A percentile compares a stretch with the other conserved stretches of the same genome.
Conservation (phyloP, 2,329 filamentous ascomycete species). For the Fusarium euwallaceae region DNA sequence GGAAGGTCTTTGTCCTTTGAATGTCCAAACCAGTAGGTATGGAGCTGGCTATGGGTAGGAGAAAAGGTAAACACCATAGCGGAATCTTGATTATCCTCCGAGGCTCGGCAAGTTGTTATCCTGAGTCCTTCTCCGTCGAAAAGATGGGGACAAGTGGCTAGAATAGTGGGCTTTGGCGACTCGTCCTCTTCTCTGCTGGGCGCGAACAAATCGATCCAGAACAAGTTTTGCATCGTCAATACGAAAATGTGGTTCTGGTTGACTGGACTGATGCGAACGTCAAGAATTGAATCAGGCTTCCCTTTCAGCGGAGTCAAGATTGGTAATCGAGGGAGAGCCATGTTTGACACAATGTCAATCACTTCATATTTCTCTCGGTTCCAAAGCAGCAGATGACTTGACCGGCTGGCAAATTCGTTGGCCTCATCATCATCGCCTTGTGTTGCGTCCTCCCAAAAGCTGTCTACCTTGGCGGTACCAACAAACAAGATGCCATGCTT, state of each 20-base stretch:
- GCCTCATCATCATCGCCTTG: constrained; percentile 21
- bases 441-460: constrained; percentile 35
- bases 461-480: constrained; percentile 45
- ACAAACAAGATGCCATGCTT: constrained; percentile 61
- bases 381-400: constrained; percentile 53
- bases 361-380: constrained; percentile 52
- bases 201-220: constrained; percentile 60
- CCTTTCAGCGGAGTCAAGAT: constrained; percentile 40
- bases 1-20: constrained; percentile 46
- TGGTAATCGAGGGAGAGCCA: constrained; percentile 46
- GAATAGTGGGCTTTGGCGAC: constrained; percentile 36
- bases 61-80: constrained; percentile 53
- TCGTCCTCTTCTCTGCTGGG: constrained; percentile 18
- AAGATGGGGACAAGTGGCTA: constrained; percentile 49
- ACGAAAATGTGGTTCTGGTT: constrained; percentile 67
- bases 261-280: constrained; percentile 63
- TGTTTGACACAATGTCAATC: constrained; percentile 53
- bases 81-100: constrained; percentile 34
- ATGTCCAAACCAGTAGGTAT: constrained; percentile 53
- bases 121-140: constrained; percentile 43
- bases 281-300: constrained; percentile 63
- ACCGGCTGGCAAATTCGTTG: constrained; percentile 22
- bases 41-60: constrained; percentile 48
- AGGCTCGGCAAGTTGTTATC: constrained; percentile 48
- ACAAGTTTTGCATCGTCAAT: constrained; percentile 66